Base-by-base conservation (phyloP, 164 flowering plant species). In the Paratinospora sagittata region DNA sequence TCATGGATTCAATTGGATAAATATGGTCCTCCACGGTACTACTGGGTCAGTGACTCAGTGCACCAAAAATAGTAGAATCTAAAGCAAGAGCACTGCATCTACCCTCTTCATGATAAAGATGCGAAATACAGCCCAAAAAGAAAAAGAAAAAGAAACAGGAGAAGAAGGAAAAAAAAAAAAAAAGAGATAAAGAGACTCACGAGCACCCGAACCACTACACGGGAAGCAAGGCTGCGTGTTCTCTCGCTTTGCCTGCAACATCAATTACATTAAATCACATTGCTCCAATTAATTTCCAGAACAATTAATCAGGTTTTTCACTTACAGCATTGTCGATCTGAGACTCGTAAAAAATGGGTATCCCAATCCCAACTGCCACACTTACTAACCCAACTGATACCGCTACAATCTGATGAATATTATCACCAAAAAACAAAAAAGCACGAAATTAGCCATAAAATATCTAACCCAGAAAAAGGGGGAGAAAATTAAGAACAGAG, bases 201-300 rank as follows among this genome's bases (percentile, higher is more conserved):
- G 97, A 63, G 97, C 90, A 7, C 99, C 99, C 9, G 90, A 74
- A 63, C 99, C 99, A 72, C 71, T 72, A 74, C 99, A 95, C 45
- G 97, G 97, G 79, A 95, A 95, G 81, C 99, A 92, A 6, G 97
- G 88, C 77, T 95, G 99, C 19, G 90, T 89, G 71, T 95, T 95
- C 0, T 89, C 99, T 74, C 98, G 84, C 80, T 87, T 95, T 0
- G 97, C 88, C 99, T 95, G 81, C 80, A 76, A 64, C n/a, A 45
- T n/a, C n/a, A n/a, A n/a, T n/a, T n/a, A n/a, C n/a, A n/a, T n/a
- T n/a, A n/a, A n/a, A n/a, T n/a, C n/a, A n/a, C n/a, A n/a, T n/a
- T n/a, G n/a, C n/a, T n/a, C n/a, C n/a, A n/a, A n/a, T n/a, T n/a
- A n/a, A n/a, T 27, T 60, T n/a, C 58, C 9, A 0, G 23, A 55